A percentile compares a stretch with the other conserved stretches of the same genome.
These are phyloP conservation scores for Fraxinus sp. DNA, from an alignment of 305 asterid genomes.

Conservation along the genomic window DNA sequence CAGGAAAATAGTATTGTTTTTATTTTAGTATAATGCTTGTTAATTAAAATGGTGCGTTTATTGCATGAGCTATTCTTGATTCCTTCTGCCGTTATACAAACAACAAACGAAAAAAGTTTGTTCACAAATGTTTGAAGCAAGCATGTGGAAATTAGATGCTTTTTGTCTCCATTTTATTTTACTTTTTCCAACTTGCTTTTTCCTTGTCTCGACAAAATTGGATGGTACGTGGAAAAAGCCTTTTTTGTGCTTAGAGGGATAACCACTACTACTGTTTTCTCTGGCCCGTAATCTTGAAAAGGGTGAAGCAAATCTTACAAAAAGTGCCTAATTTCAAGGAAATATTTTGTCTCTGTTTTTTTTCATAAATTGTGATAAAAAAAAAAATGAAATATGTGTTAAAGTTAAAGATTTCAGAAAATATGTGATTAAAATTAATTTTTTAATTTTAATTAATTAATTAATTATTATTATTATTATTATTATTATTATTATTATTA, in stretches of 20 bases:
- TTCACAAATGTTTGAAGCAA: not conserved
- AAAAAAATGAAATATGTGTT: too few species aligned
- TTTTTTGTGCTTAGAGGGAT: not conserved
- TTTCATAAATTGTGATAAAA: too few species aligned
- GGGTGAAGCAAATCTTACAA: not conserved
- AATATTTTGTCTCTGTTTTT: not conserved
- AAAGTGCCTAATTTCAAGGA: not conserved
- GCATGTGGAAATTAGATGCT: not conserved
- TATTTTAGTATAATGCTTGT: not conserved
- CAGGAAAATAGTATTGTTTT: conserved; percentile 6
- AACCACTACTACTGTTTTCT: not conserved
- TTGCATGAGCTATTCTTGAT: conserved; percentile 38
- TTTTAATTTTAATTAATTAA: too few species aligned
- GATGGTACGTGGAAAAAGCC: not conserved
- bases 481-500: too few species aligned
- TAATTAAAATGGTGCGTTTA: conserved; percentile 10
- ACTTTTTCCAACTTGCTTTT: not conserved
- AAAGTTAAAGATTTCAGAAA: not conserved
- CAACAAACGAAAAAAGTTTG: not conserved
- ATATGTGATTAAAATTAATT: not conserved
- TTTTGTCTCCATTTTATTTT: conserved; percentile 5
- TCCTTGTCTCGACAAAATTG: not conserved
- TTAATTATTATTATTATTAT: too few species aligned
- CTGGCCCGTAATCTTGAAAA: not conserved
- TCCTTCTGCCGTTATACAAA: conserved; percentile 29